Conservation (phyloP, 208 protist species). For the Porcisia hertigi region DNA sequence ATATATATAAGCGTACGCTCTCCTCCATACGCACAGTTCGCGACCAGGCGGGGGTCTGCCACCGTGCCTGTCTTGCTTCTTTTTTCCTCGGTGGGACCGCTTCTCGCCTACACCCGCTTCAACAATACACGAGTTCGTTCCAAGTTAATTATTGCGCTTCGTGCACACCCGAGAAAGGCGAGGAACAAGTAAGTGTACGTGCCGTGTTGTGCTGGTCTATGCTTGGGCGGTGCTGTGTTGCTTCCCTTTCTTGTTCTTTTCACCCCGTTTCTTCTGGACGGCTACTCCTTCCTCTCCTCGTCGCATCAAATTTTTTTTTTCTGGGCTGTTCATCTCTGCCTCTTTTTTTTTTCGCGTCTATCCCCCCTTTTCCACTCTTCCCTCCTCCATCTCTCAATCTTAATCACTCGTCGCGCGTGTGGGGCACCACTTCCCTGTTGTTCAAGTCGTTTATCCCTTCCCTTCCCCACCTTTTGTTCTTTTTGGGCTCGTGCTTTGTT, state of each 20-base stretch:
- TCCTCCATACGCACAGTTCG: not conserved
- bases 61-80: no score
- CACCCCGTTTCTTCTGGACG: not conserved
- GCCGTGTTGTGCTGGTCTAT: not conserved
- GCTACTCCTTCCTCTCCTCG: not conserved
- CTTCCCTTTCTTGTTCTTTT: not conserved
- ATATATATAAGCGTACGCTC: constrained; percentile 20
- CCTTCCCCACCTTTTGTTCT: not conserved
- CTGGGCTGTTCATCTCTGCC: not conserved
- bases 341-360: constrained; percentile 12
- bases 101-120: no score
- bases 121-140: no score
- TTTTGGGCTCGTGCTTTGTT: no score
- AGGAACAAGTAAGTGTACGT: constrained; percentile 1
- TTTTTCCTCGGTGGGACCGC: no score
- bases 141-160: no score
- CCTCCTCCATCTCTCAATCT: not conserved
- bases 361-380: not conserved
- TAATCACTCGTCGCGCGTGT: no score
- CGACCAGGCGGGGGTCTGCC: no score
- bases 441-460: not conserved
- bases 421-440: not conserved
- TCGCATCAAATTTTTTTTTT: not conserved
- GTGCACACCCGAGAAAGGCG: not conserved
- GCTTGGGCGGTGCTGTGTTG: not conserved